Evolutionary conservation across 2,329 filamentous ascomycete genomes (phyloP), one percentile per base, ranked within the genome.

Genomic region (Aquanectria penicillioides): DNA sequence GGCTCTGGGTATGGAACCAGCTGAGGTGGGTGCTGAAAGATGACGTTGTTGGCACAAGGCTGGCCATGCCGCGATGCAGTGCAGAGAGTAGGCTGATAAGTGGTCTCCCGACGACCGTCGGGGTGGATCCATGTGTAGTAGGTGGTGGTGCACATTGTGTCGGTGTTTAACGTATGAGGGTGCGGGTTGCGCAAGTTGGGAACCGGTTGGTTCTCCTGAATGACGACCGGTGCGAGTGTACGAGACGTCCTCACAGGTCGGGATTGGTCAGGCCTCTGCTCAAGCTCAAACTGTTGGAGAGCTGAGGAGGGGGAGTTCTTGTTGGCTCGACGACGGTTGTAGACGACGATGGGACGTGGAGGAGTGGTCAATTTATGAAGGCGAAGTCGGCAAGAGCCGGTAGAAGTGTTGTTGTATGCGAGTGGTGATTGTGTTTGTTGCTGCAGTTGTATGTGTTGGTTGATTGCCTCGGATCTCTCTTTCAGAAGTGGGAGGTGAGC

Each of bases 111-210:
- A 44, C 72, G 75, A 56, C 80, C 80, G 69, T 84, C 79, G 4
- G 81, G 76, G 75, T 79, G 78, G 66, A 79, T 68, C 69, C 81
- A 79, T 28, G 78, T 74, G 74, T 78, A 82, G 47, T 80, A 62
- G 66, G 82, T 76, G 59, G 77, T 80, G 61, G 78, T 77, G 73
- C 83, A 85, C 83, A 85, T 85, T 44, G 74, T 78, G 76, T 69
- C 66, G 64, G 70, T 69, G 52, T 46, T 65, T 23, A 33, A 61
- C 22, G 58, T 59, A 54, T 62, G 12, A 40, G 37, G 44, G 57
- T 62, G 65, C 41, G 44, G 62, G 20, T 57, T 64, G 65, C 64
- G 66, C 66, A 40, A 62, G 20, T 48, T 52, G 23, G 33, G 25
- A 29, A 41, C 50, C 50, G 64, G 60, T 37, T 44, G 64, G 8